phyloP scores from a whole-genome alignment of 805 yeast genomes.

The Candida ficus region DNA sequence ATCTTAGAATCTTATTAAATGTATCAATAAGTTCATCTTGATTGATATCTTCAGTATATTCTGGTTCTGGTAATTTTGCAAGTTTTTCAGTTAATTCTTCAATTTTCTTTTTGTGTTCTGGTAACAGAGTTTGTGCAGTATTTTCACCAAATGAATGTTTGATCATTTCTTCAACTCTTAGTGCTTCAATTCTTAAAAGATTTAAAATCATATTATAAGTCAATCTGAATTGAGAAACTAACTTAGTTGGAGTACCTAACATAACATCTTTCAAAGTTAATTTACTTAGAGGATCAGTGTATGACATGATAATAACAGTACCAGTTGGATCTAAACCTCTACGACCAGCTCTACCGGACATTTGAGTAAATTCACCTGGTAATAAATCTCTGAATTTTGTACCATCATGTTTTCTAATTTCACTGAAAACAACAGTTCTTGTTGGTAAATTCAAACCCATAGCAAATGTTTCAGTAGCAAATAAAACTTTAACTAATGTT shows the following conservation, averaged over 20 bases:
- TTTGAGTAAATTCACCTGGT: conserved; percentile 97
- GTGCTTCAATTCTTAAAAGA: conserved; percentile 85
- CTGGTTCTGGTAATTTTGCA: conserved; percentile 29
- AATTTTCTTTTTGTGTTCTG: conserved; percentile 74
- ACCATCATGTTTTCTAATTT: conserved; percentile 87
- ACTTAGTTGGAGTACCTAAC: conserved; percentile 84
- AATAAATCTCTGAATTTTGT: conserved; percentile 69
- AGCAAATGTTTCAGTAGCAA: conserved; percentile 98
- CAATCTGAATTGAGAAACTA: conserved; percentile 86
- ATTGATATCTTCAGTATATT: conserved; percentile 33
- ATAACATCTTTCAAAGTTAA: conserved; percentile 71
- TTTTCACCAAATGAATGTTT: conserved; percentile 94
- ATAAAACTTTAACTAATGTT: conserved; percentile 80
- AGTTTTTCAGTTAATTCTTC: conserved; percentile 46
- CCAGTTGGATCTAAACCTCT: conserved; percentile 93
- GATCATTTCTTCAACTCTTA: conserved; percentile 97
- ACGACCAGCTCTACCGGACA: conserved; percentile 99
- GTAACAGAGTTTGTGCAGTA: conserved; percentile 74
- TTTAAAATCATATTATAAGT: conserved; percentile 96
- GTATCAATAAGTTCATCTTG: conserved; percentile 39
- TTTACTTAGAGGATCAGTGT: conserved; percentile 54
- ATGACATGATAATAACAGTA: conserved; percentile 90
- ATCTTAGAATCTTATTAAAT: conserved; percentile 40
- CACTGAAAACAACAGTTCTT: conserved; percentile 89
- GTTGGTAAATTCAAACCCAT: conserved; percentile 98